Evolutionary conservation across 2,329 filamentous ascomycete species (phyloP).

Genomic region (Davidsoniella australis): DNA sequence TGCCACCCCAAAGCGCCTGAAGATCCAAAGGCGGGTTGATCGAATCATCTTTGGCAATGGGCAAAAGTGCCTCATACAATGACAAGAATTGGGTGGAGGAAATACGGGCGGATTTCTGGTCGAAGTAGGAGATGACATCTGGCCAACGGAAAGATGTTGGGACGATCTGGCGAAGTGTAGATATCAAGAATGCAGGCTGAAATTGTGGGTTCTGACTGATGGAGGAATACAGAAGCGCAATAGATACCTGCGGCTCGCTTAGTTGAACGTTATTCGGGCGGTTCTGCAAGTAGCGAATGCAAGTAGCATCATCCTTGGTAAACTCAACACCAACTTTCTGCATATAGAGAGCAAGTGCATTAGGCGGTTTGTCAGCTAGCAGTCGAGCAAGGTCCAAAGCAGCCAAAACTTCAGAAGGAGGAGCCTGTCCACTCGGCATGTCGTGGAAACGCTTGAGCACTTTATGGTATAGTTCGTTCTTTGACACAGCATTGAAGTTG

Average conservation of each 20-base stretch:
- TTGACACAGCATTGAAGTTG: slow-evolving; percentile 62
- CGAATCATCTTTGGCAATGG: slow-evolving; percentile 45
- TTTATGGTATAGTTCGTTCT: slow-evolving; percentile 51
- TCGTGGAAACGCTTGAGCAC: slow-evolving; percentile 53
- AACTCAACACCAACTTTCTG: slow-evolving; percentile 58
- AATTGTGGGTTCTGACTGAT: slow-evolving; percentile 39
- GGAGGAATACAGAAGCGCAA: slow-evolving; percentile 51
- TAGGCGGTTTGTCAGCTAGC: slow-evolving; percentile 38
- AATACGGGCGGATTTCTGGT: slow-evolving; percentile 59
- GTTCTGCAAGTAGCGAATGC: slow-evolving; percentile 35
- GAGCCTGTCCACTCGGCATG: slow-evolving; percentile 23
- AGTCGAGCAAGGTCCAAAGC: slow-evolving; percentile 53
- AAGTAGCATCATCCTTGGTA: slow-evolving; percentile 58
- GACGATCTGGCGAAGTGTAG: slow-evolving; percentile 44
- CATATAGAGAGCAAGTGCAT: slow-evolving; percentile 47
- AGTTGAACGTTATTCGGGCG: slow-evolving; percentile 42
- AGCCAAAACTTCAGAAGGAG: slow-evolving; percentile 54
- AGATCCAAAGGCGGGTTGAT: slow-evolving; percentile 51
- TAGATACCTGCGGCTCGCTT: slow-evolving; percentile 66
- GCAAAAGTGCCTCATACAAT: slow-evolving; percentile 63
- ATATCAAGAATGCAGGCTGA: slow-evolving; percentile 38
- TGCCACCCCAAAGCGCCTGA: slow-evolving; percentile 75
- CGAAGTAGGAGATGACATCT: slow-evolving; percentile 62
- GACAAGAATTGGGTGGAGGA: slow-evolving; percentile 65
- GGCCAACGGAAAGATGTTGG: slow-evolving; percentile 50